phyloP scores from a whole-genome alignment of 768 basidiomycete species.

The Crepidotus variabilis region DNA sequence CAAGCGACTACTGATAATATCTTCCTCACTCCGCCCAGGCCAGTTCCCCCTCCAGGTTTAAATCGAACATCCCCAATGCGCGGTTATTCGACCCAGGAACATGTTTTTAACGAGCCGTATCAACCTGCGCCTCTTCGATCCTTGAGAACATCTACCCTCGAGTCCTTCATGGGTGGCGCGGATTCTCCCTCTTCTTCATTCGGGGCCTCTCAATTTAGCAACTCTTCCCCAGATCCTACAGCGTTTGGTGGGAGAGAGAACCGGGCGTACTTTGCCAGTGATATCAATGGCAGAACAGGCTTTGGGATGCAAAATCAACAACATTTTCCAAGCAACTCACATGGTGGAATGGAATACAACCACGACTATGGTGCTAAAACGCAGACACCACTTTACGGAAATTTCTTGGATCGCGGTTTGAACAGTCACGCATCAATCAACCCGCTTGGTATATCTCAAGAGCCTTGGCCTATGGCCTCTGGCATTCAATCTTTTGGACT shows the following conservation, averaged over 20 bases:
- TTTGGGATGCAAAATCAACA: conserved; percentile 20
- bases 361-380: conserved; percentile 5
- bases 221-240: conserved; percentile 67
- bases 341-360: conserved; percentile 14
- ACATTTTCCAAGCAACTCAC: conserved; percentile 12
- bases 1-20: conserved; percentile 52
- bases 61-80: conserved; percentile 48
- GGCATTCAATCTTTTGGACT: conserved; percentile 9
- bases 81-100: conserved; percentile 22
- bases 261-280: conserved; percentile 33
- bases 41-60: conserved; percentile 51
- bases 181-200: conserved; percentile 76
- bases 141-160: conserved; percentile 60
- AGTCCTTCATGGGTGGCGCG: conserved; percentile 52
- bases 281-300: conserved; percentile 23
- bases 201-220: conserved; percentile 57
- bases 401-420: conserved; percentile 13
- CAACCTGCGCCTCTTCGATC: conserved; percentile 65
- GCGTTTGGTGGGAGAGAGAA: conserved; percentile 46
- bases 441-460: conserved; percentile 10
- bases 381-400: conserved; percentile 20
- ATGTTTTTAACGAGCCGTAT: conserved; percentile 49
- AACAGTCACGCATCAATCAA: conserved; percentile 15
- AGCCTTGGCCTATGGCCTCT: conserved; percentile 17
- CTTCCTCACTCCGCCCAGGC: conserved; percentile 52